These are phyloP conservation scores for Pestalotiopsis sp. DNA, from an alignment of 2,329 filamentous ascomycete species.

Conservation along the genomic window DNA sequence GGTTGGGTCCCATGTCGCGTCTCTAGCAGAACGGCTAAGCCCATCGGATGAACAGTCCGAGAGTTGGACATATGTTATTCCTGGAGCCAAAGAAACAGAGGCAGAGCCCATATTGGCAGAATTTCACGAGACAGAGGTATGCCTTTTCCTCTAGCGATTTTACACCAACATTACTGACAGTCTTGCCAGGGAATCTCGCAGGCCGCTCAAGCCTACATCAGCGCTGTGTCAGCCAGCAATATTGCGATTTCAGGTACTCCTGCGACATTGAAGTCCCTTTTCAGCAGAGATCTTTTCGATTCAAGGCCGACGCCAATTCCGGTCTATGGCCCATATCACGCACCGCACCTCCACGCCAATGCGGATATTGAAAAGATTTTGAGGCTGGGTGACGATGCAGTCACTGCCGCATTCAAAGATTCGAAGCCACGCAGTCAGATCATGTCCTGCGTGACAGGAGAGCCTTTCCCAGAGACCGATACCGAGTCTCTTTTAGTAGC, in stretches of 20 bases:
- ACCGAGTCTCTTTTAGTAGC: conserved; percentile 43
- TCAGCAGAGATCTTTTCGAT: conserved; percentile 39
- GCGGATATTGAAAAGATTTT: conserved; percentile 48
- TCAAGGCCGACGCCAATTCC: conserved; percentile 49
- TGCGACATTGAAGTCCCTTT: conserved; percentile 45
- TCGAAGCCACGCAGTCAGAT: conserved; percentile 48
- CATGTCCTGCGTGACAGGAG: conserved; percentile 52
- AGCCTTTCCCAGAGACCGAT: conserved; percentile 39
- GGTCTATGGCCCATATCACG: conserved; percentile 60
- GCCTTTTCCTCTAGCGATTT: conserved; percentile 16
- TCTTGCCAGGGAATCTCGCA: conserved; percentile 39
- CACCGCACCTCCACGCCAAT: conserved; percentile 50
- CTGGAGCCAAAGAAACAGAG: conserved; percentile 53
- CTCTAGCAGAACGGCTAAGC: conserved; percentile 48
- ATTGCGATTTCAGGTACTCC: conserved; percentile 59
- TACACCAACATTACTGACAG: not conserved
- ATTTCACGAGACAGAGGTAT: conserved; percentile 60
- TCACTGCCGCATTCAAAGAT: conserved; percentile 40
- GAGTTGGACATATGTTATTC: conserved; percentile 68
- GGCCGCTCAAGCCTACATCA: conserved; percentile 54
- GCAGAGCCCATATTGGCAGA: conserved; percentile 51
- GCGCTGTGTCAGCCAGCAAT: conserved; percentile 49
- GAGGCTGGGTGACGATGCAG: conserved; percentile 39
- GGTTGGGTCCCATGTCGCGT: conserved; percentile 57
- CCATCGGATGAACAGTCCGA: conserved; percentile 46